Base-by-base conservation (phyloP, 2,329 filamentous ascomycete genomes). In the Pseudopyrenochaeta lycopersici region DNA sequence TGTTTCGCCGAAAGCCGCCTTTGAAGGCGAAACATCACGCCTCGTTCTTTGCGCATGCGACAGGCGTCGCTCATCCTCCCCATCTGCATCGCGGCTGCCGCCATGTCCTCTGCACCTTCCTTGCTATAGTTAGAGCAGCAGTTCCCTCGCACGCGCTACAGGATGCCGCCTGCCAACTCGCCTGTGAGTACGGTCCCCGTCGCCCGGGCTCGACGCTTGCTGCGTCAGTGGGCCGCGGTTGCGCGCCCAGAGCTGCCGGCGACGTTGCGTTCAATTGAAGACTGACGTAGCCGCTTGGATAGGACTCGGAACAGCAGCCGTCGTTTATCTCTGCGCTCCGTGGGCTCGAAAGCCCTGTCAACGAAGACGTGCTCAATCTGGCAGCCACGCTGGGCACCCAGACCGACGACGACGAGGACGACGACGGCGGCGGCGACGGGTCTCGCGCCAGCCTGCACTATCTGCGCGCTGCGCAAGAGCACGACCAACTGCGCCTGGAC, bases 311-410 rank as follows among this genome's bases (percentile, higher is more conserved):
- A 41, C 62, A 58, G 21, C 63, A 69, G 48, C 66, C 69, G 40
- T 70, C 67, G 32, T 83, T 84, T 61, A 75, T 82, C 35, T 80
- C 79, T 47, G 78, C 79, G 50, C 73, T 81, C 53, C 77, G 75
- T 62, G 72, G 76, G 49, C 73, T 83, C 54, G 75, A 81, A 62
- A 81, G 78, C 62, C 78, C 82, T 42, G 78, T 81, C 35, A 65
- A 67, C 58, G 62, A 67, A 36, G 64, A 71, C 59, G 67, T 72
- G 18, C 76, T 81, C 49, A 80, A 83, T 62, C 76, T 84, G 52
- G 80, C 82, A 45, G 72, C 79, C 33, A 83, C 81, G 35, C 74
- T 83, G 38, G 78, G 78, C 56, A 80, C 76, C 17, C 73, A 75
- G 15, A 32, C 56, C 36, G 78, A 78, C 62, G 76, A 82, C 56